Conservation (phyloP, 2,329 filamentous ascomycete species). For the Penicillium palitans region DNA sequence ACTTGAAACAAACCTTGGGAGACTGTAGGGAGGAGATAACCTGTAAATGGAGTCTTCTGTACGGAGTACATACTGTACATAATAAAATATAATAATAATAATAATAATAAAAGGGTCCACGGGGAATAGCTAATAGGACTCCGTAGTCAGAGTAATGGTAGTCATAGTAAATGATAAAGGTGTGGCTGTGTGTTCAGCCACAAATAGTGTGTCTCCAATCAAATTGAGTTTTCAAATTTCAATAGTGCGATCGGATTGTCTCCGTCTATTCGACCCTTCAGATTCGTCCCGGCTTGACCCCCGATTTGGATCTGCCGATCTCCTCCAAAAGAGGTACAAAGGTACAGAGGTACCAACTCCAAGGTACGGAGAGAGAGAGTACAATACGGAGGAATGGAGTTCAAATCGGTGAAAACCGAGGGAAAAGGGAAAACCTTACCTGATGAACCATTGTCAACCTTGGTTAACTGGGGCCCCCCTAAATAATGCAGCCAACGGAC, state of each 20-base stretch:
- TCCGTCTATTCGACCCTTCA: slow-evolving; percentile 1
- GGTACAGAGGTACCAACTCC: no score
- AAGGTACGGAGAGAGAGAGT: no score
- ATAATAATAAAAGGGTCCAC: no score
- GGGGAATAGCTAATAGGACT: not conserved
- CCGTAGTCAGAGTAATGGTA: no score
- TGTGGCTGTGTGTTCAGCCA: slow-evolving; percentile 1
- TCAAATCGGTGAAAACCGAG: not conserved
- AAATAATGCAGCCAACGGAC: not conserved
- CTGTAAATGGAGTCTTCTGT: no score
- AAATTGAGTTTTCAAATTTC: not conserved
- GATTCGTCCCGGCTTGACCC: not conserved
- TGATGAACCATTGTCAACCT: not conserved
- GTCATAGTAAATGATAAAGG: not conserved
- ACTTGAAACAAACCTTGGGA: not conserved
- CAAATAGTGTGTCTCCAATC: not conserved
- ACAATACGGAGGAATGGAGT: not conserved
- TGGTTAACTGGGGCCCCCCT: not conserved
- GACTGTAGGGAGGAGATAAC: no score
- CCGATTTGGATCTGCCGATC: not conserved
- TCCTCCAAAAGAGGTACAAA: not conserved
- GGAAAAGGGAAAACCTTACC: not conserved
- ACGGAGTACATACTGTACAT: no score
- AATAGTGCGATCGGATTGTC: slow-evolving; percentile 19
- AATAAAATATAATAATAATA: no score